Base-by-base conservation (phyloP, 768 basidiomycete genomes). In the Suillus americanus region DNA sequence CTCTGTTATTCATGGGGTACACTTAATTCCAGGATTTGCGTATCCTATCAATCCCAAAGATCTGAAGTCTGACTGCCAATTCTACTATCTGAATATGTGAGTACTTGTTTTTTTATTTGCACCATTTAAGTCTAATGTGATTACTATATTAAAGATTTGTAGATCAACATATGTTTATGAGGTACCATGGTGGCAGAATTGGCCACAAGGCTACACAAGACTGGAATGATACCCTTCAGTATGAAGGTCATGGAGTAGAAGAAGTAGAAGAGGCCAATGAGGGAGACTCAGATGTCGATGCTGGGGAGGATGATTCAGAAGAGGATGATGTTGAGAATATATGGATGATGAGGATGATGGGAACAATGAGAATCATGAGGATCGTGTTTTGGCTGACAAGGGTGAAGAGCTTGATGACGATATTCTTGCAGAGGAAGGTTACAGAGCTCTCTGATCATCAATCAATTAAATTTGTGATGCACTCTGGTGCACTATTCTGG, bases 11-110 rank as follows among this genome's bases (percentile, higher is more conserved):
- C 76, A 76, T 1, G 78, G 68, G 0, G 69, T 65, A 6, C 82
- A 85, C 63, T 61, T 85, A 4, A 74, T 83, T 20, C 83, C 83
- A 0, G 78, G 72, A 0, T 83, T 81, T 62, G 38, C n/a, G n/a
- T n/a, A n/a, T n/a, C n/a, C n/a, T n/a, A 60, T 1, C 40, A 64
- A 37, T 7, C 61, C 35, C 23, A 37, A 56, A 38, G 54, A 64
- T 7, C 35, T 51, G 2, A 67, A 71, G 18, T 53, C 54, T 12
- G 81, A 79, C 45, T 80, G 70, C 68, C n/a, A 35, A 1, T 71
- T 66, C 48, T 73, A 70, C 60, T 77, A 78, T 68, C 68, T 80
- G 2, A 74, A 71, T 38, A 70, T 75, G 79, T 48, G 46, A 5
- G 23, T 23, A 48, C 5, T 48, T 23, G 5, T 2, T 48, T 23